Evolutionary conservation across 129 eudicot species (phyloP), one percentile per base, ranked within the genome.

Genomic region (Flaveria sonorensis): DNA sequence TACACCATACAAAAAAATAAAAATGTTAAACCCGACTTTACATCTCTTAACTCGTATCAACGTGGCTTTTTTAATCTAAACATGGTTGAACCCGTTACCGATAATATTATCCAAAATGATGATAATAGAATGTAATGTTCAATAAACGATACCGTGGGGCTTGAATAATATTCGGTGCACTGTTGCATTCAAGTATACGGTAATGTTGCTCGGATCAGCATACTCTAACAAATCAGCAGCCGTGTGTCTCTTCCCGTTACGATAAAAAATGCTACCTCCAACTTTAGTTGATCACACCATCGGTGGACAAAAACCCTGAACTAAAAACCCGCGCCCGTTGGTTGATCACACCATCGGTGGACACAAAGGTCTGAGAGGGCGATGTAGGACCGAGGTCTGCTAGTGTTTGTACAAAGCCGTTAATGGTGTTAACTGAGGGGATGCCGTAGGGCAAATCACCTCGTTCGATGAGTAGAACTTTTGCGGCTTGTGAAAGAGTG

Each of bases 181-280:
- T 0, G 90, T 85, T 1, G 98, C 94, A 70, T 87, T 74, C 75
- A 93, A 79, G 68, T 83, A 86, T 16, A 93, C 79, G 13, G 66
- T 80, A 23, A 90, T 86, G 0, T n/a, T n/a, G n/a, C n/a, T n/a
- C n/a, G 92, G 88, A 77, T 85, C 85, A 9, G 95, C 98, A 71
- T 86, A 90, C 88, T 90, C 95, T n/a, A 93, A 72, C 68, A 92
- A 81, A 63, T 92, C 96, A 1, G 98, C 98, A 26, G 96, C 98
- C 11, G 95, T 90, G 62, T 93, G 96, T 53, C 98, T 60, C 11
- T 74, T 63, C 15, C 98, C 98, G 16, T 85, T 70, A 4, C 55
- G 28, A 72, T 93, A 96, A 70, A 93, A 93, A 10, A 86, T 90
- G 28, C 88, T 81, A 7, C 96, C 96, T 7, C 96, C 98, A 20